Conservation (phyloP, 2,329 filamentous ascomycete genomes). For the Sporothrix schenckii region DNA sequence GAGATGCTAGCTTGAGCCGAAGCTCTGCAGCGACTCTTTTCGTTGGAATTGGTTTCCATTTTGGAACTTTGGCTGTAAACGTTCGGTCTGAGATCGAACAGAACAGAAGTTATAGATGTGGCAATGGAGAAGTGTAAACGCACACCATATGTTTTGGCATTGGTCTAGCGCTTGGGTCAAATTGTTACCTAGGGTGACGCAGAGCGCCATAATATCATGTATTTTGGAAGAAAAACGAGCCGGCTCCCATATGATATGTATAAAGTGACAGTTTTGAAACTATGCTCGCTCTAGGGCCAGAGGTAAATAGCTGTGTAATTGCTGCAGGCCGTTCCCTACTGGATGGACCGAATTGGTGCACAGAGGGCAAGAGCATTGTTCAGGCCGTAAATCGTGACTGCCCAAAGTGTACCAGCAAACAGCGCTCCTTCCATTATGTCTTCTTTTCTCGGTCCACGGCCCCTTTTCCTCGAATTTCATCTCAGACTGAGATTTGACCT, state of each 20-base stretch:
- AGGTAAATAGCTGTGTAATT: neutral
- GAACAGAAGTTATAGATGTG: neutral
- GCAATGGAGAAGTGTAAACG: neutral
- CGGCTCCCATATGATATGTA: neutral
- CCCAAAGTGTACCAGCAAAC: neutral
- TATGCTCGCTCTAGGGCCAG: neutral
- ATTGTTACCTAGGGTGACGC: neutral
- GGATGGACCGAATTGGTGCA: neutral
- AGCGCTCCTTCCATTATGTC: neutral
- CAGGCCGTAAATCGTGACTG: neutral
- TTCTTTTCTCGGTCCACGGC: neutral
- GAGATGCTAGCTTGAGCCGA: constrained; percentile 30
- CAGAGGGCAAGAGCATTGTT: neutral
- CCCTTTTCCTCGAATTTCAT: neutral
- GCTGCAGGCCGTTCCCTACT: neutral
- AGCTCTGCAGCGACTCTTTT: neutral
- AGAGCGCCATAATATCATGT: neutral
- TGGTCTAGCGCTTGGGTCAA: too few relatives aligned
- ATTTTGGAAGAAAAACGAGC: neutral
- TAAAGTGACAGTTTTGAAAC: neutral
- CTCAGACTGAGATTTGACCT: too few relatives aligned
- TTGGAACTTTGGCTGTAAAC: neutral
- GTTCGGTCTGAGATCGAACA: neutral
- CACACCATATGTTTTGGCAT: neutral
- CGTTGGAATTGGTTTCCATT: neutral